Percentiles rank a stretch among this genome's conserved stretches.
These are phyloP conservation scores for Peronospora farinosa DNA, from an alignment of 352 stramenopile species.

Conservation along the genomic window DNA sequence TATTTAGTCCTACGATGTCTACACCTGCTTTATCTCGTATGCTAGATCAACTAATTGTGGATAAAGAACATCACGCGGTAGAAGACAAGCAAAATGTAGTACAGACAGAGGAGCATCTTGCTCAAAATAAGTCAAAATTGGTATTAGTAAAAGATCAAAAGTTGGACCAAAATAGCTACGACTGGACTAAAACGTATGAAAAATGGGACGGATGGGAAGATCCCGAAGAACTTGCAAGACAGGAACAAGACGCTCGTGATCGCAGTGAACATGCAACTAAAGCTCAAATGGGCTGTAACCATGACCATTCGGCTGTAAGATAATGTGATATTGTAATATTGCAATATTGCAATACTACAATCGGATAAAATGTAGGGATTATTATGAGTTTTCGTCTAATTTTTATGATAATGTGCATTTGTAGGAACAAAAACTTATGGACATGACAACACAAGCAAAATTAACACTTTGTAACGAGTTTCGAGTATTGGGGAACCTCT, in stretches of 20 bases:
- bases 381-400: background rate
- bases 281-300: constrained; percentile 59
- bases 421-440: constrained; percentile 80
- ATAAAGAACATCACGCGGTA: constrained; percentile 47
- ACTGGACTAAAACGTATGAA: constrained; percentile 76
- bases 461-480: constrained; percentile 61
- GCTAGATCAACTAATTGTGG: constrained; percentile 52
- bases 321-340: constrained; percentile 2
- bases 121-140: constrained; percentile 34
- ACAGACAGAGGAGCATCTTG: constrained; percentile 39
- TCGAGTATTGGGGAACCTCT: constrained; percentile 56
- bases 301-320: constrained; percentile 75
- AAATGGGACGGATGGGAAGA: constrained; percentile 80
- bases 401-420: background rate
- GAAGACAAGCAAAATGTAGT: constrained; percentile 31
- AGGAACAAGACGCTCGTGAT: constrained; percentile 55
- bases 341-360: background rate
- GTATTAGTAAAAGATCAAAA: constrained; percentile 19
- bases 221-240: constrained; percentile 61
- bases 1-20: constrained; percentile 55
- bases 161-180: constrained; percentile 29
- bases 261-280: constrained; percentile 49
- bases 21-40: constrained; percentile 63
- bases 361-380: too few relatives aligned
- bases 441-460: constrained; percentile 69